phyloP scores from a whole-genome alignment of 257 asterid species.

The Nicotiana tabacum region DNA sequence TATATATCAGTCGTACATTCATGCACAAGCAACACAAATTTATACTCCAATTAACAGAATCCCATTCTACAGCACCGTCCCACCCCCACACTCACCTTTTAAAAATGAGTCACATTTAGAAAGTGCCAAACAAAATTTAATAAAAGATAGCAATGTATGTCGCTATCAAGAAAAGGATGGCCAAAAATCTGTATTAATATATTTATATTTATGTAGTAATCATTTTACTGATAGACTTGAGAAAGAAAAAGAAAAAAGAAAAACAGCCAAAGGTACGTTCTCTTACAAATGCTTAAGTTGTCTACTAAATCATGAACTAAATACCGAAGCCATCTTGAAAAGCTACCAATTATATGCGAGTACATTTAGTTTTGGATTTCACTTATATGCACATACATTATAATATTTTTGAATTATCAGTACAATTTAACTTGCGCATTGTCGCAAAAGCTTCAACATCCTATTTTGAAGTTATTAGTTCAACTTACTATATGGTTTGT shows the following conservation, averaged over 20 bases:
- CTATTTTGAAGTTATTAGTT: not conserved
- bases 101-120: not conserved
- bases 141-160: not conserved
- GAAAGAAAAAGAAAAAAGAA: too few relatives aligned
- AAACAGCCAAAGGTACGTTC: not conserved
- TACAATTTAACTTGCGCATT: too few relatives aligned
- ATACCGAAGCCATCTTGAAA: too few relatives aligned
- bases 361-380: not conserved
- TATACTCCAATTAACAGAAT: conserved; percentile 16
- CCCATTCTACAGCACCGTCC: not conserved
- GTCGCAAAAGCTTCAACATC: too few relatives aligned
- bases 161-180: not conserved
- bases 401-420: too few relatives aligned
- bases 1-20: conserved; percentile 22
- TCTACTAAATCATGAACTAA: too few relatives aligned
- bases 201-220: not conserved
- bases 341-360: too few relatives aligned
- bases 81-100: not conserved
- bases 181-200: not conserved
- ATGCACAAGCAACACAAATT: conserved; percentile 31
- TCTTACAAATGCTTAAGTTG: too few relatives aligned
- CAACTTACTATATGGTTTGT: not conserved
- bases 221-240: not conserved
- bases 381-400: not conserved
- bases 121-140: not conserved